Conservation (phyloP, 192 early-diverging fungal species). For the Linnemannia zychae region DNA sequence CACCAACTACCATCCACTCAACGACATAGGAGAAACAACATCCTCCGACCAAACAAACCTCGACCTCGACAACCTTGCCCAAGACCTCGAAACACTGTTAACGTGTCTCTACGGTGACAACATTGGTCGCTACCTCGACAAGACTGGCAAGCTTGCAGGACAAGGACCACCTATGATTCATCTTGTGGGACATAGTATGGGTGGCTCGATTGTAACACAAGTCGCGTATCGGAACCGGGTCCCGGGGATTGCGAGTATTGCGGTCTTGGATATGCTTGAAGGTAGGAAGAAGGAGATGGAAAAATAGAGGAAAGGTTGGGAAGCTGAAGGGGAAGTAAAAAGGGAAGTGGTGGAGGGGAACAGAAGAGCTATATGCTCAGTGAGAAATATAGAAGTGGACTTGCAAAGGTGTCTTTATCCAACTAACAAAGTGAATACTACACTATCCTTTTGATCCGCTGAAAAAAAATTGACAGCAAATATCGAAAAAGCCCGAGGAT, state of each 20-base stretch:
- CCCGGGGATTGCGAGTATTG: slow-evolving; percentile 55
- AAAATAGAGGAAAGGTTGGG: neutral
- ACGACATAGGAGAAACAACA: slow-evolving; percentile 18
- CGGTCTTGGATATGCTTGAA: slow-evolving; percentile 71
- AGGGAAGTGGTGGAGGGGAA: too few species aligned
- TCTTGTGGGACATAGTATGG: slow-evolving; percentile 64
- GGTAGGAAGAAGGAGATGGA: slow-evolving; percentile 24
- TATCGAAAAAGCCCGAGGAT: neutral
- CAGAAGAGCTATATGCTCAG: too few species aligned
- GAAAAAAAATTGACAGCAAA: neutral
- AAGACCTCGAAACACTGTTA: slow-evolving; percentile 25
- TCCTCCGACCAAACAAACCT: slow-evolving; percentile 19
- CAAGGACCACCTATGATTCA: neutral
- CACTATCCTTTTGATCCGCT: neutral
- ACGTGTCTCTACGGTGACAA: slow-evolving; percentile 13
- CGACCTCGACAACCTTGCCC: slow-evolving; percentile 14
- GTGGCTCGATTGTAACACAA: slow-evolving; percentile 67
- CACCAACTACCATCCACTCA: neutral
- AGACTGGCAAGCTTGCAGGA: neutral
- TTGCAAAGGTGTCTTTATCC: too few species aligned
- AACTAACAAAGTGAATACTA: too few species aligned
- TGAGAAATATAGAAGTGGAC: too few species aligned
- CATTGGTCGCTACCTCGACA: neutral
- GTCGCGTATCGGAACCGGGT: slow-evolving; percentile 54
- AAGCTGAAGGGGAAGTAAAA: too few species aligned